Evolutionary conservation across 306 rosid species (phyloP).

Genomic region (Vigna trinervia): DNA sequence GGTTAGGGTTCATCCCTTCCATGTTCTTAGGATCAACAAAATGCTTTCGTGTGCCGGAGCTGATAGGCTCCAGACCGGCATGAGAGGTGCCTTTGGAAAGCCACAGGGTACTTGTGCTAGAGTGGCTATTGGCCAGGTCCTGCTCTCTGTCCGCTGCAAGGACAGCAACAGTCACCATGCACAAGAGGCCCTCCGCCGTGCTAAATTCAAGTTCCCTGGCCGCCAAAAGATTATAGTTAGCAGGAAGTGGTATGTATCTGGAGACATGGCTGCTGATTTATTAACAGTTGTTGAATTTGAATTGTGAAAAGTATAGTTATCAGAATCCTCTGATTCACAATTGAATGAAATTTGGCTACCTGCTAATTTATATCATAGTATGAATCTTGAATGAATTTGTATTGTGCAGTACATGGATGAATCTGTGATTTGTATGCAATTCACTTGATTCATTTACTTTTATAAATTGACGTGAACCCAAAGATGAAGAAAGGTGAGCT

Average conservation of each 20-base stretch:
- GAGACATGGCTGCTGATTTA: not conserved
- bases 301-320: not conserved
- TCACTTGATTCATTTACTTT: no score
- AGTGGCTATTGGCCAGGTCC: slow-evolving; percentile 28
- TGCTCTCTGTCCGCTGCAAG: slow-evolving; percentile 11
- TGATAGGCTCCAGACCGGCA: slow-evolving; percentile 1
- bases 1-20: slow-evolving; percentile 15
- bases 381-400: no score
- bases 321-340: no score
- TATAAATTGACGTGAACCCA: no score
- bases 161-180: slow-evolving; percentile 21
- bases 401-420: no score
- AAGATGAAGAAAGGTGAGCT: no score
- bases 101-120: slow-evolving; percentile 19
- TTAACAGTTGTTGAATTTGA: not conserved
- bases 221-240: slow-evolving; percentile 18
- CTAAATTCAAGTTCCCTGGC: slow-evolving; percentile 21
- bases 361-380: no score
- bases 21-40: slow-evolving; percentile 28
- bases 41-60: slow-evolving; percentile 19
- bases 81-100: slow-evolving; percentile 18
- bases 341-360: no score
- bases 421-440: no score
- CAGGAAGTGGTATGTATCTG: slow-evolving; percentile 21
- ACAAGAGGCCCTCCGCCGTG: slow-evolving; percentile 7